A percentile compares a stretch with the other conserved stretches of the same genome.
Conservation (phyloP, 805 yeast species). For the Brettanomyces naardenensis region DNA sequence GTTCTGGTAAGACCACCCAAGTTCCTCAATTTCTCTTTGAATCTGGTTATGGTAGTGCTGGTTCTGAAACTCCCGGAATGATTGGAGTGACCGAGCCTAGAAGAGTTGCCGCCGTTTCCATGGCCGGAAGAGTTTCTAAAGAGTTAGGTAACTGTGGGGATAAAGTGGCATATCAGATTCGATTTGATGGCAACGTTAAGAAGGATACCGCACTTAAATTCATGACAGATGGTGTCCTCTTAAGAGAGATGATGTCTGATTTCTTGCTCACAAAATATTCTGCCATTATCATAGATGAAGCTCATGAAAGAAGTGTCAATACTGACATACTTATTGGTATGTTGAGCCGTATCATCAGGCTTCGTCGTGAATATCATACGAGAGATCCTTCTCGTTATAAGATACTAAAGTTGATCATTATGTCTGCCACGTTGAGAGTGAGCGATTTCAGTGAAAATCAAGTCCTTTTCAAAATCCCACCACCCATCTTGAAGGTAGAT, state of each 20-base stretch:
- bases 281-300: slow-evolving; percentile 87
- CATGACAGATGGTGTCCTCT: slow-evolving; percentile 91
- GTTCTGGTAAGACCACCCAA: slow-evolving; percentile 98
- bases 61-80: slow-evolving; percentile 76
- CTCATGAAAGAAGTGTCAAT: slow-evolving; percentile 93
- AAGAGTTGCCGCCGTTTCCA: slow-evolving; percentile 89
- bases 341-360: slow-evolving; percentile 74
- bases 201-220: slow-evolving; percentile 69
- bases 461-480: slow-evolving; percentile 57
- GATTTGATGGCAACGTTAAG: slow-evolving; percentile 66
- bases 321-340: slow-evolving; percentile 95
- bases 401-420: slow-evolving; percentile 76
- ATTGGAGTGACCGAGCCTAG: slow-evolving; percentile 95
- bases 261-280: slow-evolving; percentile 77
- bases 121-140: slow-evolving; percentile 72
- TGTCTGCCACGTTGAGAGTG: slow-evolving; percentile 96
- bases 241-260: slow-evolving; percentile 90
- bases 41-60: slow-evolving; percentile 71
- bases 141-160: slow-evolving; percentile 70
- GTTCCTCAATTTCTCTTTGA: slow-evolving; percentile 94
- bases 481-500: slow-evolving; percentile 83
- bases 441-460: slow-evolving; percentile 84
- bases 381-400: slow-evolving; percentile 40
- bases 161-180: slow-evolving; percentile 71
- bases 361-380: slow-evolving; percentile 50